phyloP scores from a whole-genome alignment of 352 stramenopile genomes.

The Elongisporangium undulatum region DNA sequence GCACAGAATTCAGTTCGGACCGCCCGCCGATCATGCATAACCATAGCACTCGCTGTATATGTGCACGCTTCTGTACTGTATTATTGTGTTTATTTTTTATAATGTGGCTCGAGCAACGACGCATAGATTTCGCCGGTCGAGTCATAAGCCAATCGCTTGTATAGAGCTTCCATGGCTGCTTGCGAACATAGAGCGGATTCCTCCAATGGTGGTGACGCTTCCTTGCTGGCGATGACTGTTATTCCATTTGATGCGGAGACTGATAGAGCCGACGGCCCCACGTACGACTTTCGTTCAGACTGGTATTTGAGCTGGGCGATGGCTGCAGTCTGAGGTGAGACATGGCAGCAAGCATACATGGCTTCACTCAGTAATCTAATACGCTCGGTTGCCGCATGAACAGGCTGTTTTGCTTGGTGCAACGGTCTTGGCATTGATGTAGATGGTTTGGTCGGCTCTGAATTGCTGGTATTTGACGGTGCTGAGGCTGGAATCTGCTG shows the following conservation, averaged over 20 bases:
- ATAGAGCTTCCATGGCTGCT: conserved; percentile 9
- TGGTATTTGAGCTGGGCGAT: conserved; percentile 25
- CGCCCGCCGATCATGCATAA: not conserved
- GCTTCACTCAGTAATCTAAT: conserved; percentile 14
- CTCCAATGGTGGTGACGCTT: not conserved
- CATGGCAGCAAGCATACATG: conserved; percentile 21
- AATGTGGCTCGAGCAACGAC: conserved; percentile 6
- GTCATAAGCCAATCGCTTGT: conserved; percentile 18
- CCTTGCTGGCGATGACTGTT: conserved; percentile 4
- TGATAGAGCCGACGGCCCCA: not conserved
- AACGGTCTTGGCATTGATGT: not conserved
- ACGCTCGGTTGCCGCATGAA: conserved; percentile 1
- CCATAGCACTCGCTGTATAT: too few relatives aligned
- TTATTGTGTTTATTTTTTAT: not conserved
- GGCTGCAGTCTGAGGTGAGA: conserved; percentile 17
- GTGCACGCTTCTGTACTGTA: too few relatives aligned
- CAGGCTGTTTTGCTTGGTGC: not conserved
- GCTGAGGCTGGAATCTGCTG: conserved; percentile 1
- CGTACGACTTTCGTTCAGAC: conserved; percentile 19
- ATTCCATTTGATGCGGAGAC: not conserved
- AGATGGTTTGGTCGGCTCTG: not conserved
- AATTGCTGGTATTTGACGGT: not conserved
- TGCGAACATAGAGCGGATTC: not conserved
- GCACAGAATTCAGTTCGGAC: too few relatives aligned
- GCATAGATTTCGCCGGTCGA: conserved; percentile 18